Base-by-base conservation (phyloP, 345 rosid genomes). In the Citrus hindsii region DNA sequence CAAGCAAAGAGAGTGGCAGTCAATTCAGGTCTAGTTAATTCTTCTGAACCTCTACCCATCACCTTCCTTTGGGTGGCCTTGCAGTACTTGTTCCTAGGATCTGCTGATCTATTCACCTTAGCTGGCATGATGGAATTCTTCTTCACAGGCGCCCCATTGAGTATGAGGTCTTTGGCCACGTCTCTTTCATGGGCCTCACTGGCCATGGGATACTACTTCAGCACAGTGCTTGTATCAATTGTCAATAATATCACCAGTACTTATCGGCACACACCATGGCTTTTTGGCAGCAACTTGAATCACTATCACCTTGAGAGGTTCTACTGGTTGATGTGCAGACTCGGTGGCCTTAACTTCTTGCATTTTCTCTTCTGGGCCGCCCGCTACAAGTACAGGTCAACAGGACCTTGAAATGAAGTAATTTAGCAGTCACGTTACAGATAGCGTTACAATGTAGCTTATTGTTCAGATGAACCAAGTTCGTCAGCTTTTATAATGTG, bases 101-200 rank as follows among this genome's bases (percentile, higher is more conserved):
- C 99, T n/a, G 99, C 98, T 10, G 99, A 95, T 82, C 89, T 95
- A 40, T 93, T 95, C 89, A 91, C 92, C 16, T 83, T 93, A 75
- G 96, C 98, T 0, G 99, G 97, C 24, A 89, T 90, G 98, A 89
- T 95, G 97, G 98, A 95, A 33, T 90, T 93, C 82, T 92, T 93
- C 90, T 95, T 95, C 89, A 91, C 95, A 0, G 98, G 92, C 78
- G 94, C 97, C 42, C 95, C 97, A 19, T 70, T 76, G 28, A 85
- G 92, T 75, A 95, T 92, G 99, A 89, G 98, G 77, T 95, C 98
- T 27, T 85, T 95, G 81, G 93, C 98, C 46, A 95, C 93, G 19
- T 88, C 98, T 14, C 91, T 95, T 63, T 95, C 98, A 6, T 93
- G 99, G 98, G 87, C 93, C n/a, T 95, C 98, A 30, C 87, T 93